phyloP scores from a whole-genome alignment of 2,329 filamentous ascomycete genomes.

The Ilyonectria robusta region DNA sequence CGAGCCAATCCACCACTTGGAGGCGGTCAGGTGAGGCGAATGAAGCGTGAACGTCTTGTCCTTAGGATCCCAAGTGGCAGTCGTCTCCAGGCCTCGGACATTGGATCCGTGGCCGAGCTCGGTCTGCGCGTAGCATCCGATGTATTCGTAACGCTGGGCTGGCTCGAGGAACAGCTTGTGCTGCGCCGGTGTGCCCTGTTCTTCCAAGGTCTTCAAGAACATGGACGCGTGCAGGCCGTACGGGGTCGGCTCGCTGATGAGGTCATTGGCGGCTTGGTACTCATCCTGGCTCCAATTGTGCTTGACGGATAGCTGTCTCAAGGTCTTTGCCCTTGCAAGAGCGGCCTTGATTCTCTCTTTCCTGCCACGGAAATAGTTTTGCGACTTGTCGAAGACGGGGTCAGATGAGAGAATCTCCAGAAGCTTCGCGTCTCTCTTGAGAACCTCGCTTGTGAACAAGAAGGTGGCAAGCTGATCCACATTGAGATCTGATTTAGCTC shows the following conservation, averaged over 20 bases:
- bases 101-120: constrained; percentile 86
- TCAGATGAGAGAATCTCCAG: constrained; percentile 76
- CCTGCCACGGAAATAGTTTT: constrained; percentile 82
- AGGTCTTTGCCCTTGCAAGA: constrained; percentile 78
- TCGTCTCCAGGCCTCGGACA: constrained; percentile 80
- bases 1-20: constrained; percentile 90
- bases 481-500: constrained; percentile 75
- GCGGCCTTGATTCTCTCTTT: constrained; percentile 78
- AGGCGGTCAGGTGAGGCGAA: constrained; percentile 80
- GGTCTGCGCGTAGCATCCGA: constrained; percentile 86
- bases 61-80: constrained; percentile 79
- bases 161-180: constrained; percentile 79
- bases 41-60: constrained; percentile 84
- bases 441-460: constrained; percentile 76
- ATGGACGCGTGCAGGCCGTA: constrained; percentile 77
- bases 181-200: constrained; percentile 81
- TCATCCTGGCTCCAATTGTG: constrained; percentile 80
- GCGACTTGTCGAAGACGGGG: constrained; percentile 82
- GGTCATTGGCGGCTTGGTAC: constrained; percentile 73
- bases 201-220: constrained; percentile 71
- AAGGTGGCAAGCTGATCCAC: constrained; percentile 78
- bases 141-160: constrained; percentile 78
- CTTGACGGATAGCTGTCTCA: constrained; percentile 76
- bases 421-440: constrained; percentile 73
- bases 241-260: constrained; percentile 81